A percentile compares a stretch with the other conserved stretches of the same genome.
These are phyloP conservation scores for Exophiala sp. DNA, from an alignment of 2,329 filamentous ascomycete genomes.

Conservation along the genomic window DNA sequence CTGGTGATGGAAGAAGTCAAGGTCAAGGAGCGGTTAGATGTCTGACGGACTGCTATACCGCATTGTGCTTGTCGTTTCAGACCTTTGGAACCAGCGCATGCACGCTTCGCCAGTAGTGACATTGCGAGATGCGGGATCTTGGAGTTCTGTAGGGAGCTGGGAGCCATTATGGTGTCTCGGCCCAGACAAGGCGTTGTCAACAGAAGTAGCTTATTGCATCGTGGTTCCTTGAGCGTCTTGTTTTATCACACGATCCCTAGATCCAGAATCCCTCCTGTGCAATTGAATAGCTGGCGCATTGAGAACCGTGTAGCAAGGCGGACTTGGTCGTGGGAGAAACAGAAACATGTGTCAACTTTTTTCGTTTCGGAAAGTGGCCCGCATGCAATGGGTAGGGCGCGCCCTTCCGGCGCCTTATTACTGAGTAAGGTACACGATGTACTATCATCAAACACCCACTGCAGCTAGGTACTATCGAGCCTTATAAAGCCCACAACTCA, in stretches of 20 bases:
- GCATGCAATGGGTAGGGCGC: too few species aligned
- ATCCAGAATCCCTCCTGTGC: background rate
- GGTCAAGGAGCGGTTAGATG: background rate
- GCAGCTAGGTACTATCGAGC: too few species aligned
- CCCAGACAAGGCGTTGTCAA: background rate
- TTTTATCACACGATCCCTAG: background rate
- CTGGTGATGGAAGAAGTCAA: background rate
- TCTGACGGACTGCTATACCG: background rate
- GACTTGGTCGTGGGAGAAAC: too few species aligned
- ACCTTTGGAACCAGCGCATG: background rate
- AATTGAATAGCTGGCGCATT: too few species aligned
- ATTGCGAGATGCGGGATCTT: conserved; percentile 21
- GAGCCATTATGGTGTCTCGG: conserved; percentile 3
- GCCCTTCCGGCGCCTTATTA: too few species aligned
- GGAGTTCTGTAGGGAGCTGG: conserved; percentile 7
- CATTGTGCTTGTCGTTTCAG: background rate
- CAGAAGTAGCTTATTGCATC: background rate
- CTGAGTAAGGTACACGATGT: too few species aligned
- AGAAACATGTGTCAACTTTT: too few species aligned
- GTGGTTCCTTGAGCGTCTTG: background rate
- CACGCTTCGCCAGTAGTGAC: conserved; percentile 18
- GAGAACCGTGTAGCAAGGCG: too few species aligned
- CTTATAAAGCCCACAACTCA: too few species aligned
- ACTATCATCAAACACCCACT: too few species aligned
- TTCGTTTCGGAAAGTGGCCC: too few species aligned